Conservation (phyloP, 2,329 filamentous ascomycete genomes). For the Trichoderma semiorbis region DNA sequence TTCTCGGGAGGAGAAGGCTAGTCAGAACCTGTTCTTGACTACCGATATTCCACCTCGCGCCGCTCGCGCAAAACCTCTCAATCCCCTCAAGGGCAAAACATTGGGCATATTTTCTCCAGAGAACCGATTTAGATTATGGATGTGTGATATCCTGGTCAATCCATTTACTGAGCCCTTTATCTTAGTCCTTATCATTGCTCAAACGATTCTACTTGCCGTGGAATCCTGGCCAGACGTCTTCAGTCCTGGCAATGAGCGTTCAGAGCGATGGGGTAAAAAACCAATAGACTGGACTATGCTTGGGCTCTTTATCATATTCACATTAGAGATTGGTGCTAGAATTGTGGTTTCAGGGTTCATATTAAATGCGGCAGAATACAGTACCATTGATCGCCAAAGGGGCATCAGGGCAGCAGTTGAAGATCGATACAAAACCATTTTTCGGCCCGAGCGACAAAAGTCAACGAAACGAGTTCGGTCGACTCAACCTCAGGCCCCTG, state of each 20-base stretch:
- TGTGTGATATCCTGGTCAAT: slow-evolving; percentile 83
- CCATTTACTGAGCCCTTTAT: slow-evolving; percentile 84
- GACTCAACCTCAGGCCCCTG: slow-evolving; percentile 51
- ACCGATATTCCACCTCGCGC: slow-evolving; percentile 20
- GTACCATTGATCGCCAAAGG: slow-evolving; percentile 75
- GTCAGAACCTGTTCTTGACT: slow-evolving; percentile 18
- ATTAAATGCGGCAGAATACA: slow-evolving; percentile 87
- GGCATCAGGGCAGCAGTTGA: slow-evolving; percentile 71
- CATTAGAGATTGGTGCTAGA: slow-evolving; percentile 75
- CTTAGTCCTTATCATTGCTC: slow-evolving; percentile 79
- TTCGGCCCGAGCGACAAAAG: slow-evolving; percentile 74
- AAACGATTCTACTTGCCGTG: slow-evolving; percentile 82
- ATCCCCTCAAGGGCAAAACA: slow-evolving; percentile 82
- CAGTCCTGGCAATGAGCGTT: slow-evolving; percentile 56
- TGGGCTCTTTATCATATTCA: slow-evolving; percentile 83
- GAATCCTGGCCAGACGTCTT: slow-evolving; percentile 74
- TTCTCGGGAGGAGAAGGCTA: slow-evolving; percentile 45
- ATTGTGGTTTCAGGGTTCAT: slow-evolving; percentile 92
- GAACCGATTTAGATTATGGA: slow-evolving; percentile 66
- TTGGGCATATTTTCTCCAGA: slow-evolving; percentile 80
- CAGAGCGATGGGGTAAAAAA: slow-evolving; percentile 61
- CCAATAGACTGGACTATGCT: slow-evolving; percentile 78
- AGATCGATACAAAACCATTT: slow-evolving; percentile 73
- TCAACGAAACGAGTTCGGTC: slow-evolving; percentile 56
- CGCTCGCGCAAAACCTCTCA: slow-evolving; percentile 37